A percentile compares a stretch with the other conserved stretches of the same genome.
Conservation (phyloP, 495 filamentous ascomycete genomes). For the Collariella sp. region DNA sequence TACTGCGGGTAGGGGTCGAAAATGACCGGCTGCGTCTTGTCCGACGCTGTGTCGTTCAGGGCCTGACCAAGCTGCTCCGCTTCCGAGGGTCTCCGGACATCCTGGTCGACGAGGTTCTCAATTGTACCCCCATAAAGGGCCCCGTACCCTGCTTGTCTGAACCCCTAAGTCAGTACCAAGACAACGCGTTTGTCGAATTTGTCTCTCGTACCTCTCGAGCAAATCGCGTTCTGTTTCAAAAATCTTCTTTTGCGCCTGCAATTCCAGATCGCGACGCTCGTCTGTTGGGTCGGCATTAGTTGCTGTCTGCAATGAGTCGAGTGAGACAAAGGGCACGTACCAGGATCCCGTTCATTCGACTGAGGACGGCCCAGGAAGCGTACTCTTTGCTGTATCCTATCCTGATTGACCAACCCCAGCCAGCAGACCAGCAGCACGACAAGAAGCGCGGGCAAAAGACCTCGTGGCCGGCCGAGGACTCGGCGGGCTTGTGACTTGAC, state of each 20-base stretch:
- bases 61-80: constrained; percentile 22
- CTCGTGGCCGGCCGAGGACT: constrained; percentile 43
- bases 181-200: too few relatives aligned
- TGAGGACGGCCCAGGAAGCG: not conserved
- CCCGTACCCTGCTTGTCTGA: constrained; percentile 25
- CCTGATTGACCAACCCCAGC: constrained; percentile 17
- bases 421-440: constrained; percentile 27
- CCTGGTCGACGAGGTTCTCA: constrained; percentile 28
- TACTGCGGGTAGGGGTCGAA: constrained; percentile 46
- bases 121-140: constrained; percentile 43
- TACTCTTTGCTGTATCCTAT: not conserved
- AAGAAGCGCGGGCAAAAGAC: constrained; percentile 18
- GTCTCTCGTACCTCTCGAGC: constrained; percentile 30
- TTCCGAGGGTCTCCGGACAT: constrained; percentile 17
- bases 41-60: constrained; percentile 22
- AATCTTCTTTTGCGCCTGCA: constrained; percentile 21
- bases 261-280: constrained; percentile 5
- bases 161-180: constrained; percentile 4
- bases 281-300: not conserved
- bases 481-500: constrained; percentile 38
- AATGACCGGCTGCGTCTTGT: constrained; percentile 24
- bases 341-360: constrained; percentile 4
- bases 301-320: not conserved
- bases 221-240: constrained; percentile 34
- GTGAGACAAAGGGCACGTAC: not conserved